These are phyloP conservation scores for Jamesozyma spencerorum DNA, from an alignment of 805 yeast genomes.

Conservation along the genomic window DNA sequence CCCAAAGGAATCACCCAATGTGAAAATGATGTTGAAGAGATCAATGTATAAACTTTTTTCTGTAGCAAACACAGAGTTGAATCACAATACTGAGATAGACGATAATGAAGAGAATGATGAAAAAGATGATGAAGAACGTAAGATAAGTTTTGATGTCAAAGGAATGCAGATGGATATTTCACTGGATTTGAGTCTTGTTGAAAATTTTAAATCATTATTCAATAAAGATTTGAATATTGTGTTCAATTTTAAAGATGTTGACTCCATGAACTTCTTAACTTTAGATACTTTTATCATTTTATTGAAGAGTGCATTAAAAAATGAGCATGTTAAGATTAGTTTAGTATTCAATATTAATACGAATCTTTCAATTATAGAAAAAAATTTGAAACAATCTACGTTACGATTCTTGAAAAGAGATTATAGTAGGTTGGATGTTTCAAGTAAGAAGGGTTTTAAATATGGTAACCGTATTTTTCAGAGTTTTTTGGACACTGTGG, in stretches of 20 bases:
- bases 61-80: slow-evolving; percentile 14
- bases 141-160: slow-evolving; percentile 2
- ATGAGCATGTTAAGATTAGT: slow-evolving; percentile 21
- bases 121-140: slow-evolving; percentile 1
- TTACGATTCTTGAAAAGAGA: slow-evolving; percentile 24
- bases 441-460: slow-evolving; percentile 28
- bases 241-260: slow-evolving; percentile 29
- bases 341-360: slow-evolving; percentile 28
- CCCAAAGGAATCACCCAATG: slow-evolving; percentile 32
- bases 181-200: slow-evolving; percentile 27
- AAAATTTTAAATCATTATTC: slow-evolving; percentile 23
- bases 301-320: slow-evolving; percentile 21
- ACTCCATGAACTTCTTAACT: slow-evolving; percentile 22
- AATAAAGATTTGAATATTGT: slow-evolving; percentile 22
- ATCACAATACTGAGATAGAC: slow-evolving; percentile 4
- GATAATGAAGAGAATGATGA: slow-evolving; percentile 4
- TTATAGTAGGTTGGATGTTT: slow-evolving; percentile 23
- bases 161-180: slow-evolving; percentile 15
- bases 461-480: slow-evolving; percentile 28
- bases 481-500: slow-evolving; percentile 28
- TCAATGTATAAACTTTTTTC: slow-evolving; percentile 28
- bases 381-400: slow-evolving; percentile 26
- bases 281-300: slow-evolving; percentile 24
- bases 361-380: slow-evolving; percentile 27
- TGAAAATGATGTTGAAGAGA: slow-evolving; percentile 30